Evolutionary conservation across 106 monocot genomes (phyloP).

Genomic region (Hemerocallis citrina): DNA sequence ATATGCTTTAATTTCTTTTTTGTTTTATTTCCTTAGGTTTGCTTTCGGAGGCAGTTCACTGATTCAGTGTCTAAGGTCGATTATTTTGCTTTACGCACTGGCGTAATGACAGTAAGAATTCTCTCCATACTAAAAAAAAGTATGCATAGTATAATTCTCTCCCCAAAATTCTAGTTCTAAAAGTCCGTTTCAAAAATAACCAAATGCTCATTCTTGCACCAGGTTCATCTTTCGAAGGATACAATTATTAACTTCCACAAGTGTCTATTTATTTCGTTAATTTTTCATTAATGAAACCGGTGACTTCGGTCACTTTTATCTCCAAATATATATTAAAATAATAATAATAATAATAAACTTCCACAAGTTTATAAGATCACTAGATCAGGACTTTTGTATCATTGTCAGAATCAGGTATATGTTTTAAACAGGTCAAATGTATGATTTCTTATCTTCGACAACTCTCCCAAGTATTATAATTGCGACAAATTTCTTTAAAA

Average conservation of each 20-base stretch:
- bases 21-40: conserved; percentile 11
- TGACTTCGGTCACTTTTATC: too few relatives aligned
- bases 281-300: too few relatives aligned
- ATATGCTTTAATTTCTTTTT: not conserved
- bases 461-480: too few relatives aligned
- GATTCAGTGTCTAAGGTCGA: conserved; percentile 29
- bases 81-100: conserved; percentile 31
- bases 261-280: too few relatives aligned
- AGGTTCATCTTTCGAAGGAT: not conserved
- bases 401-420: conserved; percentile 25
- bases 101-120: conserved; percentile 24
- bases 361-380: conserved; percentile 24
- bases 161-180: too few relatives aligned
- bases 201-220: not conserved
- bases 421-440: too few relatives aligned
- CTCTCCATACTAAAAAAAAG: not conserved
- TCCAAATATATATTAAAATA: too few relatives aligned
- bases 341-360: too few relatives aligned
- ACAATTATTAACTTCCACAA: conserved; percentile 15
- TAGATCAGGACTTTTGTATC: conserved; percentile 28
- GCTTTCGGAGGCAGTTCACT: conserved; percentile 20
- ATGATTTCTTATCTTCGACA: too few relatives aligned
- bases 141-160: not conserved
- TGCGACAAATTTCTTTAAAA: too few relatives aligned
- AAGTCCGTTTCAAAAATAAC: not conserved